Base-by-base conservation (phyloP, 2,329 filamentous ascomycete genomes). In the Diatrype stigma region DNA sequence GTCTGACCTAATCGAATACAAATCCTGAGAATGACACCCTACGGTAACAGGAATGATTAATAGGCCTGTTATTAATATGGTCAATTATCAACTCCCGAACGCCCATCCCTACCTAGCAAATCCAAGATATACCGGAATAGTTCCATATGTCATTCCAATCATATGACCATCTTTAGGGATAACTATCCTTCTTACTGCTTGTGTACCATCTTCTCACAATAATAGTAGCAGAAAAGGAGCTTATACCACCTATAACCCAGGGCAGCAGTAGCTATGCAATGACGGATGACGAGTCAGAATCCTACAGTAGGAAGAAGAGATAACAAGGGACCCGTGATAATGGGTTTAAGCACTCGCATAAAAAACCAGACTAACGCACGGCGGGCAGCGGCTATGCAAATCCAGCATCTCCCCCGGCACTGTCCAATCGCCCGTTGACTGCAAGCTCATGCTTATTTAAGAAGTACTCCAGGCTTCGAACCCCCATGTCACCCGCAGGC, bases 311-410 rank as follows among this genome's bases (percentile, higher is more conserved):
- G 51, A 51, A 56, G n/a, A n/a, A n/a, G n/a, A 56, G 54, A 56
- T 56, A 56, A 58, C 58, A 62, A 57, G 58, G 62, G 56, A 53
- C 48, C 57, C 45, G 50, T 57, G 57, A 51, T 54, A 51, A 60
- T 58, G 59, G 63, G 59, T 62, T 63, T 16, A 55, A 63, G 57
- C 64, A 66, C 63, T 66, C 66, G 63, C 65, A 68, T 66, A 59
- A 54, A 66, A 59, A 58, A 59, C 60, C 59, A 61, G 57, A 60
- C 64, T 67, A 67, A 67, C 63, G 65, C 65, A 67, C 64, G 60
- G 62, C 64, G 63, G 64, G 62, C 65, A 62, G 64, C 65, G 65
- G 64, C 63, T 67, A 68, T 68, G 64, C 65, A 67, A 62, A 62
- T 64, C 63, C 59, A 55, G 61, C 59, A 62, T 58, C 22, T 19